These are phyloP conservation scores for Samsoniella hepiali DNA, from an alignment of 2,329 filamentous ascomycete species.

Conservation along the genomic window DNA sequence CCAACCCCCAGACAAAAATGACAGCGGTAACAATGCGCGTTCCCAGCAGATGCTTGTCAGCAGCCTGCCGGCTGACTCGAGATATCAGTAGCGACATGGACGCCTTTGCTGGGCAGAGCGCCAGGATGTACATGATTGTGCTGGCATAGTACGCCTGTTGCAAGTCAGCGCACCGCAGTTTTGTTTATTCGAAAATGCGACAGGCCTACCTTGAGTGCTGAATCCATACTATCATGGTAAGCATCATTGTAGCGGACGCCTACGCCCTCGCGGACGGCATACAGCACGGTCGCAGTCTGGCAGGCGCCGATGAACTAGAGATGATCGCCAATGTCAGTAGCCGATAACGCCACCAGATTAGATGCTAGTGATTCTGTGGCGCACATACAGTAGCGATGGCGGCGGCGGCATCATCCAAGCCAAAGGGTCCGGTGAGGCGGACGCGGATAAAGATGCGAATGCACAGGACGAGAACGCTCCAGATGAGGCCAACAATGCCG, in stretches of 20 bases:
- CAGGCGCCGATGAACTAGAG: slow-evolving; percentile 17
- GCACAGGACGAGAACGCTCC: slow-evolving; percentile 21
- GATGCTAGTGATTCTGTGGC: background rate
- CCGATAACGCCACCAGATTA: background rate
- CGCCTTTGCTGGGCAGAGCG: slow-evolving; percentile 21
- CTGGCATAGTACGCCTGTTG: slow-evolving; percentile 18
- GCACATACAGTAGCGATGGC: slow-evolving; percentile 20
- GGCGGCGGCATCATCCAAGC: slow-evolving; percentile 21
- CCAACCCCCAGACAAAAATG: slow-evolving; percentile 17
- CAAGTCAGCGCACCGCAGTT: background rate
- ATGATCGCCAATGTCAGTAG: background rate
- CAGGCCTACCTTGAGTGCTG: slow-evolving; percentile 19
- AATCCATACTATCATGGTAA: slow-evolving; percentile 1
- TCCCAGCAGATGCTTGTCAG: slow-evolving; percentile 16
- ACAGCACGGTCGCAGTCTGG: slow-evolving; percentile 17
- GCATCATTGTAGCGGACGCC: slow-evolving; percentile 15
- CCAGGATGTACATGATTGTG: slow-evolving; percentile 21
- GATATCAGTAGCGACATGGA: slow-evolving; percentile 23
- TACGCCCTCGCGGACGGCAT: slow-evolving; percentile 19
- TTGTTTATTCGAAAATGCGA: too few relatives aligned
- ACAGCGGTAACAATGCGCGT: slow-evolving; percentile 17
- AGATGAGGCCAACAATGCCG: slow-evolving; percentile 20
- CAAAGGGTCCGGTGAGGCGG: slow-evolving; percentile 20
- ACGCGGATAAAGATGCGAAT: slow-evolving; percentile 22
- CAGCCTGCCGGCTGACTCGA: slow-evolving; percentile 19